Base-by-base conservation (phyloP, 164 flowering plant genomes). In the Vitis rotundifolia region DNA sequence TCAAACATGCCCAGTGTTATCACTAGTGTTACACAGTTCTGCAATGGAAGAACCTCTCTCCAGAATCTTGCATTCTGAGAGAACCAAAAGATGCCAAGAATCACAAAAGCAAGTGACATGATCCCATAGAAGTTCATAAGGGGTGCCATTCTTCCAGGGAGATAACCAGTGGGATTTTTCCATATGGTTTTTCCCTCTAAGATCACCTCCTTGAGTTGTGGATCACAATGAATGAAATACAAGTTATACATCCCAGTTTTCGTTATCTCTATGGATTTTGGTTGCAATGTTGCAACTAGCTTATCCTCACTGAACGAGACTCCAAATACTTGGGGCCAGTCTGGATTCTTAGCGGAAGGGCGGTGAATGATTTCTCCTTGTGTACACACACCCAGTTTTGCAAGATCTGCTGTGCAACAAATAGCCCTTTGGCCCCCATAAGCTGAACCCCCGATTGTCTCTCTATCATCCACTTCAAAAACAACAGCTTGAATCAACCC, bases 111-210 rank as follows among this genome's bases (percentile, higher is more conserved):
- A 68, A 93, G 83, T 44, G 99, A 93, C 99, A 96, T 93, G 73
- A 85, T 83, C 49, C 90, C 92, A 74, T 91, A 96, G 75, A 96
- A 96, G 22, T 85, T 87, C 97, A 86, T 87, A 14, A 96, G 84
- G 13, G 99, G 99, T 26, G 98, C 97, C 99, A 96, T 96, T 80
- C 99, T 87, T 49, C 99, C 99, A 15, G 99, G 99, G 22, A 96
- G 78, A 73, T 93, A 96, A 31, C 99, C 99, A 47, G 81, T 79
- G 14, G 99, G 98, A 70, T 93, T 96, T 77, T 96, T 96, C 99
- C 99, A 96, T 58, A 96, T 75, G 9, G 97, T 85, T 80, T 91
- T 89, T 19, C 99, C 99, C 67, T 89, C 95, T 11, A 93, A 81
- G 49, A 74, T 76, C 74, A 93, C 59, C 19, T 85, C 94, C 70